phyloP scores from a whole-genome alignment of 2,329 filamentous ascomycete genomes.

The Epichloe amarillans region DNA sequence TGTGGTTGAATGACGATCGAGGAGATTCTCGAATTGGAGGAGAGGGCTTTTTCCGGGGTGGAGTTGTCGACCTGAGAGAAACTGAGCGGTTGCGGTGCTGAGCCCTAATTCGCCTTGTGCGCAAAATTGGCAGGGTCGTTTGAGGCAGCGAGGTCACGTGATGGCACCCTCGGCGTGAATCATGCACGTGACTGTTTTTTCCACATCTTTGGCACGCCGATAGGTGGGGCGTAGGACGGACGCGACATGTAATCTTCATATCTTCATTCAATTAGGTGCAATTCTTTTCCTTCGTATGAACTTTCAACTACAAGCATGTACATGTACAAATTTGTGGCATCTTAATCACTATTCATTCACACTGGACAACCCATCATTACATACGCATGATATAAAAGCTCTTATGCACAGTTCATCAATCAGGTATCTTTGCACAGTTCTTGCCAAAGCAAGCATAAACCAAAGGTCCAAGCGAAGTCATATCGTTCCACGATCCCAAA shows the following conservation, averaged over 20 bases:
- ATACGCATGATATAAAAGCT: too few species aligned
- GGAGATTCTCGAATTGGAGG: slow-evolving; percentile 21
- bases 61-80: slow-evolving; percentile 18
- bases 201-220: too few species aligned
- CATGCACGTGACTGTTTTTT: background rate
- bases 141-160: slow-evolving; percentile 18
- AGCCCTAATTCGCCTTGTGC: slow-evolving; percentile 23
- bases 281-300: too few species aligned
- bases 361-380: too few species aligned
- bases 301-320: too few species aligned
- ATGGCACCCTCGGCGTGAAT: slow-evolving; percentile 10
- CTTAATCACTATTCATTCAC: too few species aligned
- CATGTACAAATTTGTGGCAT: too few species aligned
- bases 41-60: slow-evolving; percentile 22
- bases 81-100: slow-evolving; percentile 6
- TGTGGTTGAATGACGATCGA: slow-evolving; percentile 25
- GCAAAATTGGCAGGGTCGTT: slow-evolving; percentile 10
- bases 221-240: too few species aligned
- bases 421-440: slow-evolving; percentile 5
- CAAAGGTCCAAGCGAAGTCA: background rate
- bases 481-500: slow-evolving; percentile 3
- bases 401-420: slow-evolving; percentile 3
- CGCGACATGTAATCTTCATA: too few species aligned
- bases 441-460: background rate
- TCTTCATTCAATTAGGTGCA: too few species aligned